A percentile compares a stretch with the other conserved stretches of the same genome.
Evolutionary conservation across 2,329 filamentous ascomycete genomes (phyloP).

Genomic region (Talaromyces marneffei): DNA sequence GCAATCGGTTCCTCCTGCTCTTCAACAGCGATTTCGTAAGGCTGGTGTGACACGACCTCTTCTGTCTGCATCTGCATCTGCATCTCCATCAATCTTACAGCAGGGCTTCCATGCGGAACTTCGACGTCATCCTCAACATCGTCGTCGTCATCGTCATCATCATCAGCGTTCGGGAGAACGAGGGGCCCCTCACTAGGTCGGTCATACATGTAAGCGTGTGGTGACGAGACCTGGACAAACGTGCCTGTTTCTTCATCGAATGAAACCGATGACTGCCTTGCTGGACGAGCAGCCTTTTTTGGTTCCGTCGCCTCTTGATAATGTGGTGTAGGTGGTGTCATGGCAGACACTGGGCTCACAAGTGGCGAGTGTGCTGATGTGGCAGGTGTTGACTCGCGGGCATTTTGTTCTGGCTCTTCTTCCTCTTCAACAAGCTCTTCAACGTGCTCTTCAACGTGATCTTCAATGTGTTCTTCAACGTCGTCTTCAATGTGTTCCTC

Average conservation of each 20-base stretch:
- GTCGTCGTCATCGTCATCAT: background rate
- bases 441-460: no score
- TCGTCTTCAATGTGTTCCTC: background rate
- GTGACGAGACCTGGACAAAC: constrained; percentile 36
- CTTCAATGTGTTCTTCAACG: background rate
- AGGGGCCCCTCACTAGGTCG: constrained; percentile 20
- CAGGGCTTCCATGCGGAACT: background rate
- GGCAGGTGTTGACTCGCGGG: constrained; percentile 5
- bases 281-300: constrained; percentile 16
- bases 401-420: constrained; percentile 1
- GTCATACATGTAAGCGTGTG: constrained; percentile 23
- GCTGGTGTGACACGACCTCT: background rate
- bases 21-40: background rate
- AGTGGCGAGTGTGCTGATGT: constrained; percentile 11
- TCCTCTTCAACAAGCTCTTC: background rate
- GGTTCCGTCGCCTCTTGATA: constrained; percentile 2
- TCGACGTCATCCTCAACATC: background rate
- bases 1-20: background rate
- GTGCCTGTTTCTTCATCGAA: constrained; percentile 43
- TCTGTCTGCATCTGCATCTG: background rate
- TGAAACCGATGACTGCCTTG: constrained; percentile 34
- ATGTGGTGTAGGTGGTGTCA: constrained; percentile 15
- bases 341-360: constrained; percentile 13
- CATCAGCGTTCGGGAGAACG: constrained; percentile 12
- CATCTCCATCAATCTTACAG: background rate